A percentile compares a stretch with the other conserved stretches of the same genome.
Conservation (phyloP, 345 rosid genomes). For the Melastoma malabathricum region DNA sequence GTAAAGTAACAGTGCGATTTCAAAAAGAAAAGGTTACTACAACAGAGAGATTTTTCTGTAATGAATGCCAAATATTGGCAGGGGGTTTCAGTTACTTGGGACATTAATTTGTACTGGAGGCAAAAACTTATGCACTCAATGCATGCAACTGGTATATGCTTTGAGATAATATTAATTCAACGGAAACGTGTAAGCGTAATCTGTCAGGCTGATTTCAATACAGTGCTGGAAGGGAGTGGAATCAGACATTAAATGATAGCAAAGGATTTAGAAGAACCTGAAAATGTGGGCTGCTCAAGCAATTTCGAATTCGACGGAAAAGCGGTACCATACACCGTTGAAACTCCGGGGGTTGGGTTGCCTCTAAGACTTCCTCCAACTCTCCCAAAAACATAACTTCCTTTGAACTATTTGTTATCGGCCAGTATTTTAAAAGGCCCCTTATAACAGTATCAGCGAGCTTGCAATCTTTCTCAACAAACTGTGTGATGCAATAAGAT, state of each 20-base stretch:
- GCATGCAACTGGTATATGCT: too few relatives aligned
- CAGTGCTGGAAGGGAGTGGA: too few relatives aligned
- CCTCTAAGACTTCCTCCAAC: slow-evolving; percentile 80
- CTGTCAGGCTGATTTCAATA: too few relatives aligned
- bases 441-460: slow-evolving; percentile 69
- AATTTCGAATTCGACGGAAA: slow-evolving; percentile 54
- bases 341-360: slow-evolving; percentile 66
- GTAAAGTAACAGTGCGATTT: too few relatives aligned
- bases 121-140: too few relatives aligned
- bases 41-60: too few relatives aligned
- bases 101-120: too few relatives aligned
- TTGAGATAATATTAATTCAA: too few relatives aligned
- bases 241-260: not conserved
- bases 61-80: too few relatives aligned
- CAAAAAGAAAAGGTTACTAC: too few relatives aligned
- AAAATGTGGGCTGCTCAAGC: slow-evolving; percentile 76
- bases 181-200: too few relatives aligned
- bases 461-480: slow-evolving; percentile 84
- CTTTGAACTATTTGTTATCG: slow-evolving; percentile 79
- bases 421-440: slow-evolving; percentile 87
- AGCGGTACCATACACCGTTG: slow-evolving; percentile 77
- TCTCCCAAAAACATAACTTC: slow-evolving; percentile 87
- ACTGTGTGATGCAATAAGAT: slow-evolving; percentile 70
- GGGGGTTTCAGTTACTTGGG: too few relatives aligned
- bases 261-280: slow-evolving; percentile 35